Evolutionary conservation across 1,284 basidiomycete species (phyloP).

Genomic region (Naganishia sp.): DNA sequence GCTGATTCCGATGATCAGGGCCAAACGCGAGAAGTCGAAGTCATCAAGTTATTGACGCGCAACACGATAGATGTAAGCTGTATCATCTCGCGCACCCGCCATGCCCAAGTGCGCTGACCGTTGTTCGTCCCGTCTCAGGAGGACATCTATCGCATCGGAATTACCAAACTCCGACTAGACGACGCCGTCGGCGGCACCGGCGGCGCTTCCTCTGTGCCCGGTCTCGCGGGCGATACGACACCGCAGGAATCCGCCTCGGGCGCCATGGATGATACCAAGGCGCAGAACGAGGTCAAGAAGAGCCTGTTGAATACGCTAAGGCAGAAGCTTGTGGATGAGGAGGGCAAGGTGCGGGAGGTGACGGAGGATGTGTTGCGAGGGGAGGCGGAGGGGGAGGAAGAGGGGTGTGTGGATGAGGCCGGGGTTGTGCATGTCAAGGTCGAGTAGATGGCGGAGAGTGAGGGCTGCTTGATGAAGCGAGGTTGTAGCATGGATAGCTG

Average conservation of each 20-base stretch:
- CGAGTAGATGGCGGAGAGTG: background rate
- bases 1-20: slow-evolving; percentile 38
- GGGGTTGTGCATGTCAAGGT: slow-evolving; percentile 22
- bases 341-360: slow-evolving; percentile 20
- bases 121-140: slow-evolving; percentile 56
- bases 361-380: slow-evolving; percentile 16
- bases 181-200: slow-evolving; percentile 77
- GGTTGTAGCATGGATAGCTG: too few relatives aligned
- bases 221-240: background rate
- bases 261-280: slow-evolving; percentile 18
- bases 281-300: slow-evolving; percentile 28
- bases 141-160: slow-evolving; percentile 85
- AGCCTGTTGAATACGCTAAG: slow-evolving; percentile 28
- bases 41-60: slow-evolving; percentile 89
- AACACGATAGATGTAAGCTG: slow-evolving; percentile 75
- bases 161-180: slow-evolving; percentile 86
- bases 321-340: slow-evolving; percentile 26
- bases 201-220: slow-evolving; percentile 2
- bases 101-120: background rate
- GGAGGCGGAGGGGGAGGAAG: background rate
- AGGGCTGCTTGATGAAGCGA: too few relatives aligned
- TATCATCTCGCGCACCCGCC: background rate
- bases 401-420: slow-evolving; percentile 2
- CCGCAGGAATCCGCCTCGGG: background rate
- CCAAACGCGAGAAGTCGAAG: slow-evolving; percentile 52